Percentiles rank a stretch among this genome's conserved stretches.
These are phyloP conservation scores for Scedosporium dehoogii DNA, from an alignment of 2,329 filamentous ascomycete species.

Conservation along the genomic window DNA sequence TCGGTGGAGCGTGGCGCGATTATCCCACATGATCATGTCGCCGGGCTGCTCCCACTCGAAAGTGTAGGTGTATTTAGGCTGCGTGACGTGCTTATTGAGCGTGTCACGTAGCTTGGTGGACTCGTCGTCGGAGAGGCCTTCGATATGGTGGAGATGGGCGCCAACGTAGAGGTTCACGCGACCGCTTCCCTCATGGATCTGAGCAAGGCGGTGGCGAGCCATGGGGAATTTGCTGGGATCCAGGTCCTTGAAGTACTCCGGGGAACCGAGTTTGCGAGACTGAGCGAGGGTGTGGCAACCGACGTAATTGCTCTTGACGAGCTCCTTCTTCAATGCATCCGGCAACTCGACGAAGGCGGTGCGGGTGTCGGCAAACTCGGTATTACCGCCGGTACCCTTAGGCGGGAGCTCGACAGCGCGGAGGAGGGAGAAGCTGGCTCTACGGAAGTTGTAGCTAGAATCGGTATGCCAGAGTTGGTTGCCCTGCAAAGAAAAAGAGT, in stretches of 20 bases:
- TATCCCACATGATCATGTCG: slow-evolving; percentile 52
- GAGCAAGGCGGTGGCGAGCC: slow-evolving; percentile 36
- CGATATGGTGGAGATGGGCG: slow-evolving; percentile 42
- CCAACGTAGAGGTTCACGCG: slow-evolving; percentile 44
- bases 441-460: slow-evolving; percentile 43
- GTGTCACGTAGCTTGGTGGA: slow-evolving; percentile 24
- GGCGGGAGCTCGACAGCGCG: slow-evolving; percentile 40
- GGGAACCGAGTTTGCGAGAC: slow-evolving; percentile 39
- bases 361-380: slow-evolving; percentile 43
- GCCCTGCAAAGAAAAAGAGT: slow-evolving; percentile 16
- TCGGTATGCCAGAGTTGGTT: slow-evolving; percentile 46
- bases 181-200: slow-evolving; percentile 39
- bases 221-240: slow-evolving; percentile 27
- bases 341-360: slow-evolving; percentile 38
- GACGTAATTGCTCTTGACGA: slow-evolving; percentile 30
- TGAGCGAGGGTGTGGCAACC: slow-evolving; percentile 41
- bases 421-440: slow-evolving; percentile 41
- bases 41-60: slow-evolving; percentile 37
- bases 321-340: slow-evolving; percentile 19
- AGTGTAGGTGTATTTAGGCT: slow-evolving; percentile 33
- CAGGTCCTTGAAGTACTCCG: slow-evolving; percentile 35
- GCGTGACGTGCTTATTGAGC: slow-evolving; percentile 36
- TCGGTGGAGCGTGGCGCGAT: slow-evolving; percentile 44
- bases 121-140: slow-evolving; percentile 25
- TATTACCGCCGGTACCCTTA: slow-evolving; percentile 33